Conservation (phyloP, 1,284 basidiomycete genomes). For the Lentinus polychrous region DNA sequence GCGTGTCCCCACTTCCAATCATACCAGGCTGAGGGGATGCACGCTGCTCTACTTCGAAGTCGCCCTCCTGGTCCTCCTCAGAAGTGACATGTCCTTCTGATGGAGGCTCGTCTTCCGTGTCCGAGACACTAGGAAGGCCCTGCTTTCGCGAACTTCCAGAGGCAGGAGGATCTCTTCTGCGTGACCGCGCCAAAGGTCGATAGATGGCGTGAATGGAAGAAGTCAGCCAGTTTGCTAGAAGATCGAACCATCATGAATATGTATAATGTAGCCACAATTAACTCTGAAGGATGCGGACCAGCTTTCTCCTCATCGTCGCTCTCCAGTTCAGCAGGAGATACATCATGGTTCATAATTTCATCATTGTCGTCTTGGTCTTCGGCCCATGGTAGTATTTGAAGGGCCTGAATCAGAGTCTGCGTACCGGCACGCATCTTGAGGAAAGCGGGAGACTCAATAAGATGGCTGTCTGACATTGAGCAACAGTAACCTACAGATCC, state of each 20-base stretch:
- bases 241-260: conserved; percentile 1
- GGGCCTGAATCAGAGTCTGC: conserved; percentile 77
- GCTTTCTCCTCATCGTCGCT: conserved; percentile 54
- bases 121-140: conserved; percentile 18
- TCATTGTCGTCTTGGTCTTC: conserved; percentile 63
- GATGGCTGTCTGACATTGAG: not conserved
- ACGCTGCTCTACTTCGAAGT: conserved; percentile 34
- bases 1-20: not conserved
- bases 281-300: conserved; percentile 20
- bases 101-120: conserved; percentile 22
- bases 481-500: conserved; percentile 48
- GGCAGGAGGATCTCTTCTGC: conserved; percentile 30
- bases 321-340: conserved; percentile 40
- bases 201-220: conserved; percentile 85
- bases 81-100: conserved; percentile 25
- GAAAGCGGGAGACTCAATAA: conserved; percentile 8
- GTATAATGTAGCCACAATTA: not conserved
- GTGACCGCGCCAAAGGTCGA: conserved; percentile 67
- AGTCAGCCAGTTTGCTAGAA: conserved; percentile 39
- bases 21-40: not conserved
- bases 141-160: conserved; percentile 12
- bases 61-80: conserved; percentile 56
- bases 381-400: conserved; percentile 75
- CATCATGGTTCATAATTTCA: conserved; percentile 40
- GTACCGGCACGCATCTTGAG: conserved; percentile 70